phyloP scores from a whole-genome alignment of 2,329 filamentous ascomycete species.

The Clarireedia sp. region DNA sequence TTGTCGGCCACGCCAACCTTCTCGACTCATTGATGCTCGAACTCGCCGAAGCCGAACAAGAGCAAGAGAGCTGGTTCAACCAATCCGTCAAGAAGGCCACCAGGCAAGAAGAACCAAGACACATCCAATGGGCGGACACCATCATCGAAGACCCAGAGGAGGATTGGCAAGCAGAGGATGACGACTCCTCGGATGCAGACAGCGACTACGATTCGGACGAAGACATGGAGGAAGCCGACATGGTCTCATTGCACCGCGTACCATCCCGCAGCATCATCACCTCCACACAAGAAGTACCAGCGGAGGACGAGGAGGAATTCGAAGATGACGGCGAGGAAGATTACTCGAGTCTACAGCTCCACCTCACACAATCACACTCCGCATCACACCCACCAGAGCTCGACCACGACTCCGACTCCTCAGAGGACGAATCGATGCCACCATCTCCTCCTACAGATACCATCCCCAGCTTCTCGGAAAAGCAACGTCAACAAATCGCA shows the following conservation, averaged over 20 bases:
- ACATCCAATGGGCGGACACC: conserved; percentile 81
- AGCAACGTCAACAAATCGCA: conserved; percentile 39
- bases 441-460: conserved; percentile 37
- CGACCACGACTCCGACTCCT: conserved; percentile 58
- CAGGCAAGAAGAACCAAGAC: conserved; percentile 48
- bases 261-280: conserved; percentile 31
- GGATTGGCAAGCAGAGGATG: conserved; percentile 51
- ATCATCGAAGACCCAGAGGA: conserved; percentile 67
- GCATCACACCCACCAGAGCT: conserved; percentile 59
- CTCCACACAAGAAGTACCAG: conserved; percentile 1
- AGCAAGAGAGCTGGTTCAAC: conserved; percentile 98
- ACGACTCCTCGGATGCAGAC: conserved; percentile 45
- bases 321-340: conserved; percentile 54
- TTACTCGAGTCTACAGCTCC: conserved; percentile 57
- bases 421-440: conserved; percentile 66
- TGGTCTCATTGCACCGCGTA: conserved; percentile 40
- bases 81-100: conserved; percentile 75
- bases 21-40: conserved; percentile 90
- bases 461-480: conserved; percentile 52
- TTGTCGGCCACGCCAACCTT: conserved; percentile 97
- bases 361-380: conserved; percentile 59
- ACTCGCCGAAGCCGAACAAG: conserved; percentile 86
- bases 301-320: conserved; percentile 33
- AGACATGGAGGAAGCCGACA: conserved; percentile 49
- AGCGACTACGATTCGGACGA: conserved; percentile 47